phyloP scores from a whole-genome alignment of 192 early-diverging fungal species.

The Coemansia sp. region DNA sequence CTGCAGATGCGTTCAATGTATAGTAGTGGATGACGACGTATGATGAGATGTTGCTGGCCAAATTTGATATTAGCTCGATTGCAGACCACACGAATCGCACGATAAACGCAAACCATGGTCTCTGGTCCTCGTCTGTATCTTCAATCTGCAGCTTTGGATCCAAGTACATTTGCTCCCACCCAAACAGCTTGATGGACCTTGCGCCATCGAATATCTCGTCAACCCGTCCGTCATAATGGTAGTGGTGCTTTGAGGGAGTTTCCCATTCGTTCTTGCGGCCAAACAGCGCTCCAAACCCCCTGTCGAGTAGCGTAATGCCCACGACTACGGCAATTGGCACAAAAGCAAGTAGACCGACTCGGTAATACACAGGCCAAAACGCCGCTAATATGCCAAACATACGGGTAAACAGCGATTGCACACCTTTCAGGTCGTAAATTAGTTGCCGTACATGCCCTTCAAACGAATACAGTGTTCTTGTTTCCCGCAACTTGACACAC shows the following conservation, averaged over 20 bases:
- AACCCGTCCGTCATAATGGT: slow-evolving; percentile 5
- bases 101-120: slow-evolving; percentile 35
- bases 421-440: not conserved
- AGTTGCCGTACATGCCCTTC: not conserved
- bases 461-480: not conserved
- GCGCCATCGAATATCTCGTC: slow-evolving; percentile 25
- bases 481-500: not conserved
- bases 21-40: slow-evolving; percentile 23
- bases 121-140: not conserved
- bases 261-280: slow-evolving; percentile 22
- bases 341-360: slow-evolving; percentile 23
- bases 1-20: not conserved
- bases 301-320: not conserved
- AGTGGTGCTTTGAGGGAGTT: not conserved
- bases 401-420: not conserved
- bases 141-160: slow-evolving; percentile 17
- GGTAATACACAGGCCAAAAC: slow-evolving; percentile 17
- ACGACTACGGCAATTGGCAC: slow-evolving; percentile 12
- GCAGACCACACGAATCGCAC: slow-evolving; percentile 17
- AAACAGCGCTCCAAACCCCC: slow-evolving; percentile 7
- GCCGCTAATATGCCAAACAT: not conserved
- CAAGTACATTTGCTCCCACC: slow-evolving; percentile 44
- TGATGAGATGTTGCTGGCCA: slow-evolving; percentile 14
- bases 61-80: slow-evolving; percentile 3
- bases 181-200: slow-evolving; percentile 43